Evolutionary conservation across 768 basidiomycete species (phyloP), one percentile per base, ranked within the genome.

Genomic region (Suillus fuscotomentosus): DNA sequence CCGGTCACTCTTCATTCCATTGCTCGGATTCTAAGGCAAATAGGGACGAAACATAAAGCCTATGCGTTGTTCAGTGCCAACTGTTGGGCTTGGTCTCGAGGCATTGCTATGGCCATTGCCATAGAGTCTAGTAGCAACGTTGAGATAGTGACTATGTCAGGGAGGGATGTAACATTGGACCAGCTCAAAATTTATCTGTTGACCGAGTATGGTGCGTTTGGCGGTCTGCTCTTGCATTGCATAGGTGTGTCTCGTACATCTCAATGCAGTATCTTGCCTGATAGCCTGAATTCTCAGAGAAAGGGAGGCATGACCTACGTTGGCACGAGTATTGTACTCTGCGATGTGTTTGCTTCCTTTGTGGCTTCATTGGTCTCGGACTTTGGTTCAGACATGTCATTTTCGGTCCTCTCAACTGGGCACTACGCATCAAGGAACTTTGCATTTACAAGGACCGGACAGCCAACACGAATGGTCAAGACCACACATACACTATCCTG

Each of bases 51-150:
- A 27, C 56, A 57, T 41, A 5, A 10, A 6, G 56, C 56, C 22
- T 57, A 57, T 41, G 56, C 56, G 1, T 57, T 57, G 15, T 57
- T 57, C 24, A 57, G 56, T 27, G 56, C 56, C 24, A 57, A 57
- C 5, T 57, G 56, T 24, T 57, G 56, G 56, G 56, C 56, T 17
- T 57, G 56, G 56, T 57, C 56, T 57, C 56, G 56, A 57, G 22
- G 39, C 13, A 41, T 57, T 17, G 56, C 11, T 27, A 11, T 57
- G 56, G 24, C 39, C 38, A 17, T 57, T 27, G 56, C 22, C 5
- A 17, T 57, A 17, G 56, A 41, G 24, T 57, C 39, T 24, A 17
- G 56, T 10, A 57, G 56, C 1, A 41, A 57, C 22, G 5, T 57
- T 3, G 22, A 41, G 22, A 57, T 22, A 41, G 56, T 57, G 56